Evolutionary conservation across 768 basidiomycete species (phyloP).

Genomic region (Lanmaoa rubissima): DNA sequence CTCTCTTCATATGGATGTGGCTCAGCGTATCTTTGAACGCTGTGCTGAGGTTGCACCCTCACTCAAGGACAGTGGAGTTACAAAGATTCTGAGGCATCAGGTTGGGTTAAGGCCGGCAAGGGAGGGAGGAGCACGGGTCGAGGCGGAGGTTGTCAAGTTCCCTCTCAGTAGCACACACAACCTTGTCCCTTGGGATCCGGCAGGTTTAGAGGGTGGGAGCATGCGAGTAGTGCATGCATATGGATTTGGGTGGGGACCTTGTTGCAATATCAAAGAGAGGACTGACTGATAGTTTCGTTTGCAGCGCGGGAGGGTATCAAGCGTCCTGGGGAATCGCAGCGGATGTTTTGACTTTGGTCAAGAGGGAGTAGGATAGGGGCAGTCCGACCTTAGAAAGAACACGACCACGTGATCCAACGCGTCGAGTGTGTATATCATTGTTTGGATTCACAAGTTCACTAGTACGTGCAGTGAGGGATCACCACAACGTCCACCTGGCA

Average conservation of each 20-base stretch:
- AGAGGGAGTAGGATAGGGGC: neutral
- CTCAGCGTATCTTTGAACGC: constrained; percentile 45
- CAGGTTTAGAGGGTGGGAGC: constrained; percentile 19
- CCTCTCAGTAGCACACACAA: constrained; percentile 28
- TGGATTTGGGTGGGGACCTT: constrained; percentile 49
- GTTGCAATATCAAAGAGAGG: neutral
- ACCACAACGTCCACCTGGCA: constrained; percentile 11
- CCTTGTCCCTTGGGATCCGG: constrained; percentile 18
- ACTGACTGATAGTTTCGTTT: constrained; percentile 11
- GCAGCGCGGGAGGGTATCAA: constrained; percentile 39
- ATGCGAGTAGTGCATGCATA: constrained; percentile 55
- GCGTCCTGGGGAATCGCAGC: constrained; percentile 44
- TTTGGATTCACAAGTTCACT: constrained; percentile 22
- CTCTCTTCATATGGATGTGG: constrained; percentile 41
- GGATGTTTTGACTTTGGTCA: constrained; percentile 35
- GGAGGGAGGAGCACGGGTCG: constrained; percentile 54
- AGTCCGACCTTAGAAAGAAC: constrained; percentile 5
- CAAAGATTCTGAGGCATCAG: constrained; percentile 49
- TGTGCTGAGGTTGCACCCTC: constrained; percentile 40
- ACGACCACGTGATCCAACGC: constrained; percentile 35
- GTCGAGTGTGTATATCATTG: constrained; percentile 26
- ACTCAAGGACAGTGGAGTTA: constrained; percentile 33
- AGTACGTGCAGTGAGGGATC: neutral
- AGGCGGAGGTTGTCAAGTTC: constrained; percentile 42
- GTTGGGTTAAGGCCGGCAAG: constrained; percentile 60